Conservation (phyloP, 2,329 filamentous ascomycete genomes). For the Xylariaceae sp. region DNA sequence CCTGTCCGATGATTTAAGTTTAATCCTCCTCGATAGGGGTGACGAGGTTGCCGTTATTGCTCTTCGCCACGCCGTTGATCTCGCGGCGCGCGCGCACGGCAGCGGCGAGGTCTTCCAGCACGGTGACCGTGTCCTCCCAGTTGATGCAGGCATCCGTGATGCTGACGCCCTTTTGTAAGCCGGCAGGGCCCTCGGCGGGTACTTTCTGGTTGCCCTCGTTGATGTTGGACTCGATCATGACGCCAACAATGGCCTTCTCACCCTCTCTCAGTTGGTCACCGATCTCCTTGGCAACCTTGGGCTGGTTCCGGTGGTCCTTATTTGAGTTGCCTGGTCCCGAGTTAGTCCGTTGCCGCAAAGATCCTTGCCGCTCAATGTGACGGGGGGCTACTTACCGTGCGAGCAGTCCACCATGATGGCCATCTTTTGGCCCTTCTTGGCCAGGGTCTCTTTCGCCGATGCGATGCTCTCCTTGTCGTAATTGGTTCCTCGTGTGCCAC, state of each 20-base stretch:
- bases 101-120: conserved; percentile 80
- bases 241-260: conserved; percentile 83
- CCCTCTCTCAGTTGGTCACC: conserved; percentile 83
- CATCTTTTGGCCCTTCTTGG: conserved; percentile 77
- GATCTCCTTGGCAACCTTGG: conserved; percentile 78
- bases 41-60: conserved; percentile 33
- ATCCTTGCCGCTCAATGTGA: background rate
- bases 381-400: conserved; percentile 60
- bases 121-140: conserved; percentile 79
- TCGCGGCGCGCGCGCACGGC: conserved; percentile 73
- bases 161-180: conserved; percentile 81
- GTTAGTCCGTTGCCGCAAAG: conserved; percentile 13
- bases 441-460: conserved; percentile 70
- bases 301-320: conserved; percentile 97
- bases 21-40: conserved; percentile 52
- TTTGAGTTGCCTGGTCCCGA: conserved; percentile 73
- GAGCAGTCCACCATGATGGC: conserved; percentile 99
- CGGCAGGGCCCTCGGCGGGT: conserved; percentile 71
- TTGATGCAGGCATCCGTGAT: conserved; percentile 96
- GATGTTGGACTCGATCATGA: conserved; percentile 99
- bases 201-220: conserved; percentile 88
- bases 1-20: background rate
- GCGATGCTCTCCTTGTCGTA: conserved; percentile 83
- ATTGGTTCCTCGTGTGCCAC: conserved; percentile 89
- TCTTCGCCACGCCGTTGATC: conserved; percentile 38